These are phyloP conservation scores for Aegilops sharonensis DNA, from an alignment of 176 grass and related monocot species.

Conservation along the genomic window DNA sequence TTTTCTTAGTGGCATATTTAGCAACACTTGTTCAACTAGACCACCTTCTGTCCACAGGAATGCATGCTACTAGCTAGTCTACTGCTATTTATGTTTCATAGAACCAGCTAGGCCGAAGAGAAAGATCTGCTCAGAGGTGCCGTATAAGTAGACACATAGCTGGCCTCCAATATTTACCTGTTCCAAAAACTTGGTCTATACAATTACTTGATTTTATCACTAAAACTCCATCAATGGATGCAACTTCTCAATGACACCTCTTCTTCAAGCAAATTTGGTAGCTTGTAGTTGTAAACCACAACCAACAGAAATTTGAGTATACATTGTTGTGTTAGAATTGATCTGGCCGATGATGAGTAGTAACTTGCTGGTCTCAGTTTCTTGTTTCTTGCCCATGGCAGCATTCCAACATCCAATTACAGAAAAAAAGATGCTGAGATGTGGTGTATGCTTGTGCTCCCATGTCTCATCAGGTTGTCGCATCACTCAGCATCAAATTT, in stretches of 20 bases:
- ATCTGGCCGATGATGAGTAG: neutral
- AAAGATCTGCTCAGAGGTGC: slow-evolving; percentile 9
- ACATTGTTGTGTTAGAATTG: slow-evolving; percentile 2
- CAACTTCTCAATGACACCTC: neutral
- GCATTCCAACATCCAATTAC: slow-evolving; percentile 15
- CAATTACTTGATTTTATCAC: neutral
- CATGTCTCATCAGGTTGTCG: neutral
- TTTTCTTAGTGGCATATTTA: too few species aligned
- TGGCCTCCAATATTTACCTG: slow-evolving; percentile 10
- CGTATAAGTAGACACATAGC: slow-evolving; percentile 14
- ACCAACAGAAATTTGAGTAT: neutral
- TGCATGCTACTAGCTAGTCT: neutral
- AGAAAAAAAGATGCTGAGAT: slow-evolving; percentile 23
- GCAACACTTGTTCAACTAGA: neutral
- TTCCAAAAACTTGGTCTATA: slow-evolving; percentile 1
- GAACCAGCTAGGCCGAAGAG: neutral
- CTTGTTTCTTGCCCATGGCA: slow-evolving; percentile 15
- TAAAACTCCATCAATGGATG: neutral
- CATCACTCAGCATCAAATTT: neutral
- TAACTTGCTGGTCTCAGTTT: neutral
- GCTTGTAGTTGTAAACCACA: slow-evolving; percentile 36
- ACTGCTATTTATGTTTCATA: slow-evolving; percentile 12
- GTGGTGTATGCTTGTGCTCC: slow-evolving; percentile 27
- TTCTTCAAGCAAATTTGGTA: slow-evolving; percentile 13
- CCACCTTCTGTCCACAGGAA: neutral